Percentiles rank a stretch among this genome's conserved stretches.
These are phyloP conservation scores for Fusarium abutilonis DNA, from an alignment of 2,329 filamentous ascomycete genomes.

Conservation along the genomic window DNA sequence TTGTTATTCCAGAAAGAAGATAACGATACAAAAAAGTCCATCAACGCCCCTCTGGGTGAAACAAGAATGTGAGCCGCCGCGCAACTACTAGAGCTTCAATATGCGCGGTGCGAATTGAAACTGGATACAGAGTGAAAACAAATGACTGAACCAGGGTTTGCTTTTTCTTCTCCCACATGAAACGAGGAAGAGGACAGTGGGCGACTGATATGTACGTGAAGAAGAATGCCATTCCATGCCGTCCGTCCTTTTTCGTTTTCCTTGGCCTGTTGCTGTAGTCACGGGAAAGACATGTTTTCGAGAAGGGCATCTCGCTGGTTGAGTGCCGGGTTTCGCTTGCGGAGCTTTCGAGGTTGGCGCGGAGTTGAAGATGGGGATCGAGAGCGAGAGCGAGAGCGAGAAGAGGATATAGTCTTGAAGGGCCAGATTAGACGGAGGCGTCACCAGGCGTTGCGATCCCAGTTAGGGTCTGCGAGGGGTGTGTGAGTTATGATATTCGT, in stretches of 20 bases:
- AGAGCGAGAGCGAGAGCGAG: conserved; percentile 26
- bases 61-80: conserved; percentile 4
- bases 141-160: conserved; percentile 17
- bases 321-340: conserved; percentile 40
- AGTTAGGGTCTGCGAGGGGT: conserved; percentile 73
- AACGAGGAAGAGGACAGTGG: conserved; percentile 1
- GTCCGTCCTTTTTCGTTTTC: background rate
- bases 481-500: conserved; percentile 4
- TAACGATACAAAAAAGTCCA: conserved; percentile 15
- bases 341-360: conserved; percentile 42
- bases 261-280: conserved; percentile 5
- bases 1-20: conserved; percentile 16
- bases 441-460: conserved; percentile 92
- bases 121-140: conserved; percentile 4
- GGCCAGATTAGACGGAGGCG: conserved; percentile 40
- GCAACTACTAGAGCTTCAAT: conserved; percentile 4
- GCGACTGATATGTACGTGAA: conserved; percentile 29
- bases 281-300: conserved; percentile 23
- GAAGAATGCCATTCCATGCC: conserved; percentile 5
- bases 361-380: conserved; percentile 22
- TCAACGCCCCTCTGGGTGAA: conserved; percentile 16
- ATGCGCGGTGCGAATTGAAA: conserved; percentile 2
- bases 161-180: conserved; percentile 15
- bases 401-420: conserved; percentile 32
- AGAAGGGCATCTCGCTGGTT: conserved; percentile 37